phyloP scores from a whole-genome alignment of 192 early-diverging fungal genomes.

The Lobosporangium transversale region DNA sequence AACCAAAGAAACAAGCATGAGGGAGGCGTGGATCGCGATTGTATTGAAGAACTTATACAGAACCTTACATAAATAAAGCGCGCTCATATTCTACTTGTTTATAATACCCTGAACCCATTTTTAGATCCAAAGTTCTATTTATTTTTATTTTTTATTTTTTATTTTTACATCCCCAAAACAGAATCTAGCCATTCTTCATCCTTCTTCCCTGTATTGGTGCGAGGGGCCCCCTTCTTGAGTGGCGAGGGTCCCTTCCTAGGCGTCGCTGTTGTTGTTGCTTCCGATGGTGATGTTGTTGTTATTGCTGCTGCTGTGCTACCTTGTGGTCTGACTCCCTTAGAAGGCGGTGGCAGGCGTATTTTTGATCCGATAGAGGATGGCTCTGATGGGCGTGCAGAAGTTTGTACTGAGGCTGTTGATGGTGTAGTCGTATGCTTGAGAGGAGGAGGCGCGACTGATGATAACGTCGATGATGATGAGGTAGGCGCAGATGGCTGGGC shows the following conservation, averaged over 20 bases:
- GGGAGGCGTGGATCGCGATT: no score
- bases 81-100: no score
- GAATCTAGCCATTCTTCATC: conserved; percentile 49
- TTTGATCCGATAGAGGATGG: not conserved
- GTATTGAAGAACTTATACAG: no score
- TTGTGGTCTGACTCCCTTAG: conserved; percentile 5
- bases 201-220: conserved; percentile 22
- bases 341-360: conserved; percentile 12
- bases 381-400: not conserved
- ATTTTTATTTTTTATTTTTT: conserved; percentile 3
- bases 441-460: no score
- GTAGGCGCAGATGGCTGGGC: not conserved
- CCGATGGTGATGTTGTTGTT: no score
- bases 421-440: no score
- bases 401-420: not conserved
- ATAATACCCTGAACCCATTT: no score
- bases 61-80: no score
- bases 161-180: conserved; percentile 29
- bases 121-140: not conserved
- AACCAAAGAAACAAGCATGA: no score
- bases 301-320: not conserved
- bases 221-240: conserved; percentile 18
- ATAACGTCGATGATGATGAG: no score
- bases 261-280: not conserved
- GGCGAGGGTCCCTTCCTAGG: conserved; percentile 24